A percentile compares a stretch with the other conserved stretches of the same genome.
Conservation (phyloP, 179 eudicot genomes). For the Camellia oleifera region DNA sequence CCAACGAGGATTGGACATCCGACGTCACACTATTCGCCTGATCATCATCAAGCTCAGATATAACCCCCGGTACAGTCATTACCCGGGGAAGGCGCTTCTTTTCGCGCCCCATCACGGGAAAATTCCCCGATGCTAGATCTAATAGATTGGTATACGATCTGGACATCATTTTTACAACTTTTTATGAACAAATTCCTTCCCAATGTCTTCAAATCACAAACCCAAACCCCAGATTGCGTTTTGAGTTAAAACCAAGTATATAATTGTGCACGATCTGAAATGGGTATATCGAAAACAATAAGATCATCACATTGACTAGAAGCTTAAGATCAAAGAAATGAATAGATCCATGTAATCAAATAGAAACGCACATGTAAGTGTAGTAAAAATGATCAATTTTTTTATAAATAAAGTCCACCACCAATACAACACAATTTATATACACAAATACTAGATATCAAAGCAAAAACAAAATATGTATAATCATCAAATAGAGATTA, state of each 20-base stretch:
- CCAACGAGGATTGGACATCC: conserved; percentile 16
- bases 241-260: neutral
- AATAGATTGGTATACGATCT: conserved; percentile 57
- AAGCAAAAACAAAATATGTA: neutral
- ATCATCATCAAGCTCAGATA: conserved; percentile 42
- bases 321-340: neutral
- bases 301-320: neutral
- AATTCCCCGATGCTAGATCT: conserved; percentile 61
- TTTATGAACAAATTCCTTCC: neutral
- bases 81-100: conserved; percentile 54
- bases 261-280: conserved; percentile 10
- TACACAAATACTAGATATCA: neutral
- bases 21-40: conserved; percentile 22
- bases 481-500: neutral
- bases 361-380: conserved; percentile 8
- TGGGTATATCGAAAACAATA: neutral
- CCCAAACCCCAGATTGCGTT: neutral
- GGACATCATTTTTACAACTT: conserved; percentile 44
- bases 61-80: conserved; percentile 59
- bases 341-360: conserved; percentile 10
- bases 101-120: conserved; percentile 58
- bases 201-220: conserved; percentile 13
- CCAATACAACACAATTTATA: neutral
- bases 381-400: neutral
- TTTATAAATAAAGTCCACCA: neutral